phyloP scores from a whole-genome alignment of 371 early-diverging fungal genomes.

The Actinomortierella ambigua region DNA sequence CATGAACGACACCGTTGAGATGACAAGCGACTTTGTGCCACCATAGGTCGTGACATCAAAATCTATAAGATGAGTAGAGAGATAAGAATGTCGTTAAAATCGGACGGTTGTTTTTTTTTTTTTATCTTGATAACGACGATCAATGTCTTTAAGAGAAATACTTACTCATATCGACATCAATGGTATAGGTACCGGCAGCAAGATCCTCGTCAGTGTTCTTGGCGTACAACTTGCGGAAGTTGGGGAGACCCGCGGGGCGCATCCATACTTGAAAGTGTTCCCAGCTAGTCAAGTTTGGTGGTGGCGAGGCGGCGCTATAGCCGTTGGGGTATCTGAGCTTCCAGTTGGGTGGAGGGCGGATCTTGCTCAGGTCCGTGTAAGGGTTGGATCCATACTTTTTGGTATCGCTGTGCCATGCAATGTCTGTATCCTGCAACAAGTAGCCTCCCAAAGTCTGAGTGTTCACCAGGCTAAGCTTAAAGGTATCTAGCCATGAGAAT shows the following conservation, averaged over 20 bases:
- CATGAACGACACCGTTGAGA: slow-evolving; percentile 89
- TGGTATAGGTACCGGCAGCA: slow-evolving; percentile 65
- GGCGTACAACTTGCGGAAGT: slow-evolving; percentile 96
- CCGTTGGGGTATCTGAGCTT: slow-evolving; percentile 61
- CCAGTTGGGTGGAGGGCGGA: slow-evolving; percentile 86
- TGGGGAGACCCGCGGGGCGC: slow-evolving; percentile 95
- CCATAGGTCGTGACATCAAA: slow-evolving; percentile 81
- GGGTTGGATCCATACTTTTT: slow-evolving; percentile 68
- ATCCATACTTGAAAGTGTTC: slow-evolving; percentile 99
- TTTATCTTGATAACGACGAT: neutral
- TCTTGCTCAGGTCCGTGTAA: slow-evolving; percentile 54
- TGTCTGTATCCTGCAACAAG: slow-evolving; percentile 63
- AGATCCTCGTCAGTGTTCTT: slow-evolving; percentile 65
- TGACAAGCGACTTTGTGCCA: slow-evolving; percentile 91
- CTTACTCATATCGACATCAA: slow-evolving; percentile 71
- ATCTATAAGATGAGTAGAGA: slow-evolving; percentile 51
- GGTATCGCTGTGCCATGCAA: slow-evolving; percentile 91
- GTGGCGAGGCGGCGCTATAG: slow-evolving; percentile 61
- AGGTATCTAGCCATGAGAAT: slow-evolving; percentile 27
- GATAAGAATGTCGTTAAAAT: neutral
- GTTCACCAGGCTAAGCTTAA: slow-evolving; percentile 7
- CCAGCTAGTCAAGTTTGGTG: slow-evolving; percentile 71
- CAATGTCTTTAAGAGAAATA: too few species aligned
- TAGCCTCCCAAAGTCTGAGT: slow-evolving; percentile 10
- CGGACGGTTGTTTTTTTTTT: neutral